A percentile compares a stretch with the other conserved stretches of the same genome.
Conservation (phyloP, 371 early-diverging fungal genomes). For the Mucor indicus region DNA sequence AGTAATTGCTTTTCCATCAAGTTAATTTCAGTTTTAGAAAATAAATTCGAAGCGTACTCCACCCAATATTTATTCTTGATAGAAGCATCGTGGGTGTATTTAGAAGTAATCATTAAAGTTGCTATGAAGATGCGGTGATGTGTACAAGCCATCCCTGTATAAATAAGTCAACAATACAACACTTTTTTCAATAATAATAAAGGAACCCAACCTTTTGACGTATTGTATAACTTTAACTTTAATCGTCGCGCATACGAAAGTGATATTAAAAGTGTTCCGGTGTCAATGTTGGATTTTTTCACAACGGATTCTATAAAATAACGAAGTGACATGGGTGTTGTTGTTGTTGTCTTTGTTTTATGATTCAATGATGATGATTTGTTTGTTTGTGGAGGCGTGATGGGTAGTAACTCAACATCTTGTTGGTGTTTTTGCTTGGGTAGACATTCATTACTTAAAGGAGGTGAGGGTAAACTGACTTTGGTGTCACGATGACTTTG, state of each 20-base stretch:
- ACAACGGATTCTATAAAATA: slow-evolving; percentile 49
- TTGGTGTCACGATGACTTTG: too few species aligned
- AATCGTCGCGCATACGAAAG: slow-evolving; percentile 54
- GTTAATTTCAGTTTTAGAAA: slow-evolving; percentile 74
- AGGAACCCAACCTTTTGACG: slow-evolving; percentile 44
- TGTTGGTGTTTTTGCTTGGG: too few species aligned
- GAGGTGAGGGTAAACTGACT: too few species aligned
- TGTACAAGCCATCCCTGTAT: slow-evolving; percentile 71
- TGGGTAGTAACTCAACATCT: too few species aligned
- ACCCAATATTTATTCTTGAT: slow-evolving; percentile 81
- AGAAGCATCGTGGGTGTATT: slow-evolving; percentile 72
- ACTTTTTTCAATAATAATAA: neutral
- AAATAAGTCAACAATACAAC: neutral
- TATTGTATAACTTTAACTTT: slow-evolving; percentile 39
- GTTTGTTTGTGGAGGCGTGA: too few species aligned
- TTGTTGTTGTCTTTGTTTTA: neutral
- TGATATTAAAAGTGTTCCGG: slow-evolving; percentile 57
- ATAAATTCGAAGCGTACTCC: slow-evolving; percentile 53
- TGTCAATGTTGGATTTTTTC: slow-evolving; percentile 48
- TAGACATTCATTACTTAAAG: too few species aligned
- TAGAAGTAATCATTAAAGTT: slow-evolving; percentile 66
- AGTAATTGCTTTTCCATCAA: slow-evolving; percentile 81
- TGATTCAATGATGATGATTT: neutral
- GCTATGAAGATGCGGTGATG: slow-evolving; percentile 78
- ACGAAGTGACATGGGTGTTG: slow-evolving; percentile 22